Base-by-base conservation (phyloP, 2,329 filamentous ascomycete species). In the Myriosclerotinia duriaeana region DNA sequence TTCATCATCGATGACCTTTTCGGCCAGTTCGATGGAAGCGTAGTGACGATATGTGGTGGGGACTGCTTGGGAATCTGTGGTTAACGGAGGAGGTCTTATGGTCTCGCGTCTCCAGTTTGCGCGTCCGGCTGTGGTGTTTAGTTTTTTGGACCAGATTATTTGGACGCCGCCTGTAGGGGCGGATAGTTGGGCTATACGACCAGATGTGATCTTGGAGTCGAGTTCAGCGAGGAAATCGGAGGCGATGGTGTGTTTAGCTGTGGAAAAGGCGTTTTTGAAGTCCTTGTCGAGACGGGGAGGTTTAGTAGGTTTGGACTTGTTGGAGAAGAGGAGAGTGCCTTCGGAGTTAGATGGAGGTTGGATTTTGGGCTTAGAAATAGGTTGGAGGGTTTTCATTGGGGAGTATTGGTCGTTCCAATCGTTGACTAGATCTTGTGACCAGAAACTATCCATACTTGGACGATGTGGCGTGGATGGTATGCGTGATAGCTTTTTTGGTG, bases 11-110 rank as follows among this genome's bases (percentile, higher is more conserved):
- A 98, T 93, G 56, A 97, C 89, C 76, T 96, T 96, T 65, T 91
- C 87, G 0, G 93, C 92, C 2, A 98, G 85, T 76, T 98, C 93
- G 74, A 98, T 97, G 20, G 83, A 87, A 12, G 92, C 92, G 72
- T 85, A 79, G 76, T 94, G 87, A 36, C 79, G 78, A 71, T 82
- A 76, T 15, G 72, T 76, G 30, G 55, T 40, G 30, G 64, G 12
- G 6, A 30, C 40, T 40, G 65, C 7, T 54, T 64, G 42, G 26
- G 61, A 14, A 40, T 68, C 61, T 26, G 58, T 22, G 6, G 8
- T 26, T 72, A 74, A 1, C 64, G 63, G 71, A 61, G 64, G 73
- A 75, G 61, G 75, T 76, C 70, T 78, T 17, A 82, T 76, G 15
- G 82, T 84, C 73, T 89, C 87, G 30, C 85, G 83, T 71, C 84